Percentiles rank a stretch among this genome's conserved stretches.
Conservation (phyloP, 2,329 filamentous ascomycete species). For the Ceratocystiopsis brevicomis region DNA sequence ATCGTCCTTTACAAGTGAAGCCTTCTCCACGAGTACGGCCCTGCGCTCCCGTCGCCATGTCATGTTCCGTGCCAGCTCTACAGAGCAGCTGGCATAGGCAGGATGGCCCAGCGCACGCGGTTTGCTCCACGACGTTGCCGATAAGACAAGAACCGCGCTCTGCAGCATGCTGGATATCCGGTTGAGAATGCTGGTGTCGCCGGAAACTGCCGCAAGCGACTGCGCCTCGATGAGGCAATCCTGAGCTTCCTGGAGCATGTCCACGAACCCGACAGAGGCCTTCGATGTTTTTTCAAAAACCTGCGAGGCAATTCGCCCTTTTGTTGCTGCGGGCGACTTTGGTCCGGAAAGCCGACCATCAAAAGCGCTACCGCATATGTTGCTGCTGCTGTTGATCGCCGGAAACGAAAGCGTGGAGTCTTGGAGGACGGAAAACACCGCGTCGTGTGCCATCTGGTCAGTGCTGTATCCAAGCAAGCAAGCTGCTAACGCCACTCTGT, state of each 20-base stretch:
- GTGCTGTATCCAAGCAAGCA: constrained; percentile 50
- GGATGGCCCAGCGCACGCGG: constrained; percentile 28
- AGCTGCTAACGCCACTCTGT: constrained; percentile 46
- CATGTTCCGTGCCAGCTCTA: constrained; percentile 52
- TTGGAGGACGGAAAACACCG: constrained; percentile 73
- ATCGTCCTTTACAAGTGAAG: constrained; percentile 14
- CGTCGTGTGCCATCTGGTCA: constrained; percentile 56
- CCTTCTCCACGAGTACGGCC: constrained; percentile 29
- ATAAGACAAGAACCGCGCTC: constrained; percentile 45
- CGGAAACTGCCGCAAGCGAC: constrained; percentile 30
- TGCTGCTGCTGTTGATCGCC: constrained; percentile 29
- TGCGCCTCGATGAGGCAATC: constrained; percentile 47
- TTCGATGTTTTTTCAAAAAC: constrained; percentile 8
- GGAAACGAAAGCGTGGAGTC: constrained; percentile 87
- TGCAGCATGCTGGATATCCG: constrained; percentile 44
- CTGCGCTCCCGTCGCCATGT: constrained; percentile 47
- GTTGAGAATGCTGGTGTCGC: constrained; percentile 41
- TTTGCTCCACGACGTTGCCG: constrained; percentile 34
- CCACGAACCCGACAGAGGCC: constrained; percentile 29
- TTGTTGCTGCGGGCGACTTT: constrained; percentile 20
- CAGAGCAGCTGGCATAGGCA: constrained; percentile 40
- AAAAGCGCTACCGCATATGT: not conserved
- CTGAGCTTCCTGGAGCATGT: constrained; percentile 44
- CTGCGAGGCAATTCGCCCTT: constrained; percentile 7
- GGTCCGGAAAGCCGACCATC: constrained; percentile 4